Conservation (phyloP, 768 basidiomycete genomes). For the Boletus pseudo-olivaceus region DNA sequence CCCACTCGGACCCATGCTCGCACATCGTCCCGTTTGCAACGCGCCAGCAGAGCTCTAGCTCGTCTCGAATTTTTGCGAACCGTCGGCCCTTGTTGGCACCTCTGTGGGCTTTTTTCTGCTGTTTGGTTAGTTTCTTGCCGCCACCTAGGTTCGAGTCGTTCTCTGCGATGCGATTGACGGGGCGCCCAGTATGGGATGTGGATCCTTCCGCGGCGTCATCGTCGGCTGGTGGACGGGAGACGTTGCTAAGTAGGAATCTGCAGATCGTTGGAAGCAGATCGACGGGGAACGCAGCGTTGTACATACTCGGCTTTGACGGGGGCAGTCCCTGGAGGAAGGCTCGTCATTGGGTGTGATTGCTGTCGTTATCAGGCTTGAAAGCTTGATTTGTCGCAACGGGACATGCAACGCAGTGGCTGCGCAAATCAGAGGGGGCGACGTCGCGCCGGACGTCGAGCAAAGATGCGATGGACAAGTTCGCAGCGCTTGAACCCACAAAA, state of each 20-base stretch:
- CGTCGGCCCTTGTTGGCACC: constrained; percentile 84
- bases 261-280: background rate
- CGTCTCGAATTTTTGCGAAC: constrained; percentile 76
- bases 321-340: constrained; percentile 43
- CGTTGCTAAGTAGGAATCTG: constrained; percentile 40
- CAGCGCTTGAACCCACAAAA: constrained; percentile 74
- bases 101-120: constrained; percentile 67
- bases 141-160: constrained; percentile 24
- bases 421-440: background rate
- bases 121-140: constrained; percentile 48
- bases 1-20: constrained; percentile 65
- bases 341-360: constrained; percentile 2
- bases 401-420: constrained; percentile 8
- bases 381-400: background rate
- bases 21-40: constrained; percentile 70
- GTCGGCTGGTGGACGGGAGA: constrained; percentile 34
- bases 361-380: background rate
- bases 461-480: constrained; percentile 74
- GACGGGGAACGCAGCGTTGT: background rate
- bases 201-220: constrained; percentile 66
- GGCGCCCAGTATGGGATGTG: constrained; percentile 32
- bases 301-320: constrained; percentile 52
- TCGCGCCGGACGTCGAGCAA: constrained; percentile 4
- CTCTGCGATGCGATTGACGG: constrained; percentile 32
- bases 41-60: constrained; percentile 78